Evolutionary conservation across 208 protist genomes (phyloP), one percentile per base, ranked within the genome.

Genomic region (Trypanosoma vivax): DNA sequence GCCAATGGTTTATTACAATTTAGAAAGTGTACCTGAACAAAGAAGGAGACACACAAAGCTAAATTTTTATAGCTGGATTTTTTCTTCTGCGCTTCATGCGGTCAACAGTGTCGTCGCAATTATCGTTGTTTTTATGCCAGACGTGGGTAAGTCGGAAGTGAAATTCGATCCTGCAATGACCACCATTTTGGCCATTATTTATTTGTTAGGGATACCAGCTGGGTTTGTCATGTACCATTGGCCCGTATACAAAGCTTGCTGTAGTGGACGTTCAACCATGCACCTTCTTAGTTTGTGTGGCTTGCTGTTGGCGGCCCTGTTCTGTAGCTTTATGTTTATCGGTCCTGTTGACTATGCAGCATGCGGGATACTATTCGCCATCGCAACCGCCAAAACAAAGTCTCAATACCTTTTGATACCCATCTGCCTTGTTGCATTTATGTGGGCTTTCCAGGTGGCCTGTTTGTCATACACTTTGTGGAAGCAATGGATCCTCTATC

Each of bases 161-260:
- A 37, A 33, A 30, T 63, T 77, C 29, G 75, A 85, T 48, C 65
- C 60, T 34, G 50, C 53, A 10, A 45, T 60, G 39, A 83, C 66
- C 28, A 74, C 30, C 25, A 49, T 73, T 30, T 63, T 90, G 14
- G 60, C 82, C 3, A 42, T 70, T 31, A 45, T 83, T 0, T 84
- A 85, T 25, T 42, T 90, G 16, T 14, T 81, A 19, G 82, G 82
- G 16, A 68, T 77, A 16, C 82, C 82, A 9, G 51, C 86, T n/a
- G 56, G 60, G 39, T 90, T 90, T 53, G 43, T 90, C 28, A 35
- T 74, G 16, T 90, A 77, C 73, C 84, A 86, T 60, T 90, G 76
- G 75, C 52, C 57, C 0, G 42, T 90, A 9, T 90, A 86, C 34
- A 27, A 45, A 31, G 64, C 65, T 18, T 81, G 77, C 45, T 79